Conservation (phyloP, 495 filamentous ascomycete genomes). For the Acidomyces sp. region DNA sequence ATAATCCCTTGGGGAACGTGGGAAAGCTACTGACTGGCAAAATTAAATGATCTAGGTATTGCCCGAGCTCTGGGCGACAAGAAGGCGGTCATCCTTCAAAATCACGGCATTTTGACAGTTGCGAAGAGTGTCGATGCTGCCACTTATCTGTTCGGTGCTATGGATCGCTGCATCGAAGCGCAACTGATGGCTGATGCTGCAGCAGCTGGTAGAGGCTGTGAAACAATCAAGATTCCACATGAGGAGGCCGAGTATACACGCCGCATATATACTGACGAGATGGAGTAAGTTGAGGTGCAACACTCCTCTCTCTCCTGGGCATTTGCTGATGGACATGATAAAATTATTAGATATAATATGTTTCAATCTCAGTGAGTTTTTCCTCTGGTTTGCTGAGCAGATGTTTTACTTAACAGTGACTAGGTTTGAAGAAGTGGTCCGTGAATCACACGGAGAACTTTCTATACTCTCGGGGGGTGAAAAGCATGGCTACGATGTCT, state of each 20-base stretch:
- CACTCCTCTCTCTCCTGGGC: too few relatives aligned
- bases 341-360: too few relatives aligned
- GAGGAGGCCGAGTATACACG: slow-evolving; percentile 52
- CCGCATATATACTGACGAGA: slow-evolving; percentile 18
- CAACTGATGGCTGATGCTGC: slow-evolving; percentile 65
- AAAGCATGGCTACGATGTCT: slow-evolving; percentile 11
- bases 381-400: not conserved
- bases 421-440: slow-evolving; percentile 15
- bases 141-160: slow-evolving; percentile 59
- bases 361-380: slow-evolving; percentile 14
- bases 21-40: too few relatives aligned
- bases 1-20: too few relatives aligned
- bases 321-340: too few relatives aligned
- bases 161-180: slow-evolving; percentile 63
- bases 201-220: slow-evolving; percentile 46
- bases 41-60: slow-evolving; percentile 38
- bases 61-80: slow-evolving; percentile 46
- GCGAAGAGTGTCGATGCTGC: slow-evolving; percentile 30
- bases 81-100: slow-evolving; percentile 58
- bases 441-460: slow-evolving; percentile 10
- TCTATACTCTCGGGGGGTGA: slow-evolving; percentile 15
- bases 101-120: slow-evolving; percentile 48
- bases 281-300: too few relatives aligned
- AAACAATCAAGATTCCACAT: slow-evolving; percentile 56
- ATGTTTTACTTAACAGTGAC: not conserved